Evolutionary conservation across 331 rosid genomes (phyloP), one percentile per base, ranked within the genome.

Genomic region (Phaseolus coccineus): DNA sequence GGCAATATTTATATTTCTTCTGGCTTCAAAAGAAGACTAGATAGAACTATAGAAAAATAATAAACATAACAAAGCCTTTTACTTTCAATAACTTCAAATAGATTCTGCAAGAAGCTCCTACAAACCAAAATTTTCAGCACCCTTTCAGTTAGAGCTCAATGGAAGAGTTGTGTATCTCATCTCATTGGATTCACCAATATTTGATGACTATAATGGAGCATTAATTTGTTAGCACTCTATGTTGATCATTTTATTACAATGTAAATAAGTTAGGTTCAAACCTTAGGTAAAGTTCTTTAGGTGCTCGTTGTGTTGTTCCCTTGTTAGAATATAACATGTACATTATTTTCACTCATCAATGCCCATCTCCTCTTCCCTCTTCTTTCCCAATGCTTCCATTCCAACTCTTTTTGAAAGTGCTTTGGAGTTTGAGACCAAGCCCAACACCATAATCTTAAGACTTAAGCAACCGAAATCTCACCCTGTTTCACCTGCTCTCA

Each of bases 51-150:
- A 73, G 69, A 73, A 39, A 73, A 63, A 52, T 22, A 74, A 37
- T 74, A 66, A 74, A 30, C 58, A 27, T 22, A 74, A 55, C 56
- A 47, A 13, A 31, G 42, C 16, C 31, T 53, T 73, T 52, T 19
- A 28, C 51, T 30, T 44, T 42, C 27, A 52, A 63, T 46, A 46
- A 69, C n/a, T 64, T 19, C 6, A 56, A 56, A 67, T 57, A 56
- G 59, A 59, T 39, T 48, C 52, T 42, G 59, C 16, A 47, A 82
- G 48, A 71, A 77, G 74, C 42, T 42, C 22, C 81, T n/a, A 73
- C 39, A 55, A 53, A 74, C 71, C 84, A 55, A 22, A 22, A 16
- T 48, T 46, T 59, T 40, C 46, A 46, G 77, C 53, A 13, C 22
- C 69, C 58, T 27, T 77, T 66, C 67, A 46, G 22, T 66, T 66